Conservation (phyloP, 2,329 filamentous ascomycete genomes). For the Ramularia collo-cygni region DNA sequence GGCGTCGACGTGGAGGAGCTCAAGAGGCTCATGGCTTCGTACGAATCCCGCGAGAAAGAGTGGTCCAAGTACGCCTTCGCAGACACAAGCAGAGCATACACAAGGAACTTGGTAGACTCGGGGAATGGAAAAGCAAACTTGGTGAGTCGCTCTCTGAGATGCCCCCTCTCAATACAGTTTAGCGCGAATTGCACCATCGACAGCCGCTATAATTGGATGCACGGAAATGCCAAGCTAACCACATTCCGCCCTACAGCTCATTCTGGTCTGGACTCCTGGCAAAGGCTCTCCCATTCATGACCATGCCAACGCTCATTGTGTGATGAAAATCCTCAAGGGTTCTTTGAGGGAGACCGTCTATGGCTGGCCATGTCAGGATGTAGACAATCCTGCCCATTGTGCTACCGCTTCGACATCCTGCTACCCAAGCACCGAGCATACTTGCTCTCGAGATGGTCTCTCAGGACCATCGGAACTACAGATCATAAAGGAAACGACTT, state of each 20-base stretch:
- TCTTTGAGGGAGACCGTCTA: slow-evolving; percentile 75
- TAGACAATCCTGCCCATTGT: slow-evolving; percentile 28
- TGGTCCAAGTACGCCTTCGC: slow-evolving; percentile 71
- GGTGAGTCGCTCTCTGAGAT: slow-evolving; percentile 39
- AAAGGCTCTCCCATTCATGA: slow-evolving; percentile 83
- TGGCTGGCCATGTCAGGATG: slow-evolving; percentile 53
- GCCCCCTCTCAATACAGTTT: slow-evolving; percentile 3
- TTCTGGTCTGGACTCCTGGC: slow-evolving; percentile 83
- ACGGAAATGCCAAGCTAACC: too few species aligned
- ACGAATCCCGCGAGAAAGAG: slow-evolving; percentile 60
- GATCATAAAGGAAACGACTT: slow-evolving; percentile 47
- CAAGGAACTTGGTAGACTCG: slow-evolving; percentile 81
- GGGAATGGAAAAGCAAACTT: slow-evolving; percentile 77
- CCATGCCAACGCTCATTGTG: slow-evolving; percentile 69
- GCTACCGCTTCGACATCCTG: slow-evolving; percentile 21
- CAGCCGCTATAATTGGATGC: too few species aligned
- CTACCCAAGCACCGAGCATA: slow-evolving; percentile 23
- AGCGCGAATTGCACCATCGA: slow-evolving; percentile 10
- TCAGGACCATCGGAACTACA: slow-evolving; percentile 33
- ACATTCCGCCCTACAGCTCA: slow-evolving; percentile 48
- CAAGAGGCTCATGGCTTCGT: slow-evolving; percentile 64
- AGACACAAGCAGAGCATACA: slow-evolving; percentile 67
- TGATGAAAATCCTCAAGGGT: slow-evolving; percentile 83
- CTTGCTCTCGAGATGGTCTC: slow-evolving; percentile 27
- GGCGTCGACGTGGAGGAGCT: slow-evolving; percentile 72